Conservation (phyloP, 2,329 filamentous ascomycete genomes). For the Alternaria dauci region DNA sequence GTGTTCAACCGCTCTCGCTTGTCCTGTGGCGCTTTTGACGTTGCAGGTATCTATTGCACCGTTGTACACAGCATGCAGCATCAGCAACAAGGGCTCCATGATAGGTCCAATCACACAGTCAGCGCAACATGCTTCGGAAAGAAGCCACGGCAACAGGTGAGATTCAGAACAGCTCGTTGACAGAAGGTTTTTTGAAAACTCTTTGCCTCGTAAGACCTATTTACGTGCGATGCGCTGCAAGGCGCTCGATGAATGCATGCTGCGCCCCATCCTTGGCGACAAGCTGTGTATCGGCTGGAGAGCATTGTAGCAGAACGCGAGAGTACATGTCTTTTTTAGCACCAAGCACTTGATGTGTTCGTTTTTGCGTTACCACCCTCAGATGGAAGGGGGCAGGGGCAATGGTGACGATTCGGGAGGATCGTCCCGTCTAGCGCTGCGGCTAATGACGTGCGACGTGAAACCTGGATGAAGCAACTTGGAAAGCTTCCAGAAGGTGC, state of each 20-base stretch:
- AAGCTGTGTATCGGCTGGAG: background rate
- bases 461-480: conserved; percentile 33
- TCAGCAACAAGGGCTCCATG: background rate
- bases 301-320: background rate
- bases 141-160: background rate
- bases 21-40: background rate
- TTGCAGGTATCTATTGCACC: background rate
- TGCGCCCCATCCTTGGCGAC: background rate
- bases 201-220: background rate
- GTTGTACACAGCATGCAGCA: background rate
- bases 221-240: background rate
- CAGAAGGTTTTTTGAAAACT: background rate
- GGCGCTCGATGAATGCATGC: conserved; percentile 1
- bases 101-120: background rate
- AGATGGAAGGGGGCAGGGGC: conserved; percentile 14
- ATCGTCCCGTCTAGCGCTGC: conserved; percentile 29
- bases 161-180: background rate
- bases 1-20: background rate
- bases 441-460: conserved; percentile 35
- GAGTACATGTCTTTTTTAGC: background rate
- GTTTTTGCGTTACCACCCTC: background rate
- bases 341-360: background rate
- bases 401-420: conserved; percentile 24
- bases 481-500: conserved; percentile 21
- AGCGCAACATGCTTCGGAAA: background rate